phyloP scores from a whole-genome alignment of 2,329 filamentous ascomycete species.

The Colletotrichum viniferum region DNA sequence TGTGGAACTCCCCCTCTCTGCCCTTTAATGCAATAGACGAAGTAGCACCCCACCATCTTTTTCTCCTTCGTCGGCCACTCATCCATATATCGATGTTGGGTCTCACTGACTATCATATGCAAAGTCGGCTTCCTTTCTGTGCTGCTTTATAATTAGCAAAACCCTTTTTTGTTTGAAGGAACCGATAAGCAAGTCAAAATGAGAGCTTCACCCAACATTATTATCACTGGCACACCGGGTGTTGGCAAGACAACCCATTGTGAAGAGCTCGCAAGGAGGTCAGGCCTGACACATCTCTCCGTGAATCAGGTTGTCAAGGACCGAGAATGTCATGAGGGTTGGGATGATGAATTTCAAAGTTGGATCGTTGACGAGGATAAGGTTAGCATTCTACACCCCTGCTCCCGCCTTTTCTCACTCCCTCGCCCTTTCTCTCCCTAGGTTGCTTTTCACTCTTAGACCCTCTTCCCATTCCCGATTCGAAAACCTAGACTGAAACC shows the following conservation, averaged over 20 bases:
- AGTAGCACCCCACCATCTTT: background rate
- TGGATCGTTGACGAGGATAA: slow-evolving; percentile 98
- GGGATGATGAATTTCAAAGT: slow-evolving; percentile 82
- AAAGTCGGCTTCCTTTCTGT: background rate
- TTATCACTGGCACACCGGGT: slow-evolving; percentile 93
- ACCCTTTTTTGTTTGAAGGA: background rate
- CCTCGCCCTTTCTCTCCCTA: background rate
- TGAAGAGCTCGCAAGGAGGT: slow-evolving; percentile 77
- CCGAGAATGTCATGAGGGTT: slow-evolving; percentile 83
- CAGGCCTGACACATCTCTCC: slow-evolving; percentile 80
- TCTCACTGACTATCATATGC: background rate
- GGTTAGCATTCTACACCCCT: slow-evolving; percentile 48
- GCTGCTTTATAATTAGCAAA: background rate
- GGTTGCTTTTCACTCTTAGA: background rate
- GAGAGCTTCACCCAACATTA: slow-evolving; percentile 78
- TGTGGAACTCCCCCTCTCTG: background rate
- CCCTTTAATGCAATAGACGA: slow-evolving; percentile 7
- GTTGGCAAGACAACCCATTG: slow-evolving; percentile 96
- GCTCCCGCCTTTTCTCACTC: background rate
- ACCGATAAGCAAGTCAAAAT: background rate
- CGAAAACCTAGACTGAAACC: background rate
- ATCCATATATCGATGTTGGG: background rate
- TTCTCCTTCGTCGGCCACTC: background rate
- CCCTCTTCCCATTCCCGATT: background rate
- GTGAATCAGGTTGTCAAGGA: slow-evolving; percentile 95